A percentile compares a stretch with the other conserved stretches of the same genome.
phyloP scores from a whole-genome alignment of 2,329 filamentous ascomycete species.

The Xylaria sp. region DNA sequence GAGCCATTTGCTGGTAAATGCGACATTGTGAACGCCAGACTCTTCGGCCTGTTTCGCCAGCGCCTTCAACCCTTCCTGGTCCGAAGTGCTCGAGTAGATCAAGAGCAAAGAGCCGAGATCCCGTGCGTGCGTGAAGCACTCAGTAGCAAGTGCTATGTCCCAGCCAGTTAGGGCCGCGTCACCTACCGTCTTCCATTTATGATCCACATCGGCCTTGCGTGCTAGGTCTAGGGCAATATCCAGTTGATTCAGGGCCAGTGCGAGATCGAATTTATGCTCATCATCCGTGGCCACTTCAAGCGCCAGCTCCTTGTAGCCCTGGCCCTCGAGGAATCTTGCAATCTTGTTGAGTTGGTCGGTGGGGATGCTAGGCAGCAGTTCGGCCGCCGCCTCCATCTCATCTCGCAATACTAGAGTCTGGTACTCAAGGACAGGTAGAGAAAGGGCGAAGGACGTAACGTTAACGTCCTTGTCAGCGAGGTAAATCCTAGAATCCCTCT shows the following conservation, averaged over 20 bases:
- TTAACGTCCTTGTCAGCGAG: constrained; percentile 95
- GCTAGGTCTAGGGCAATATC: constrained; percentile 88
- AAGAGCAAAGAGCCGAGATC: constrained; percentile 91
- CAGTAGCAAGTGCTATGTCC: constrained; percentile 88
- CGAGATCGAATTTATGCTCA: constrained; percentile 96
- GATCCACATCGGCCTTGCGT: constrained; percentile 84
- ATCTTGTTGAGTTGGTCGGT: constrained; percentile 98
- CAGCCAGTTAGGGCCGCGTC: constrained; percentile 88
- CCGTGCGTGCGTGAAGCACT: constrained; percentile 92
- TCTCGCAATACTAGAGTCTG: constrained; percentile 94
- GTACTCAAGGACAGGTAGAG: constrained; percentile 93
- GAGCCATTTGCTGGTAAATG: constrained; percentile 91
- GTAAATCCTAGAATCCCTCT: constrained; percentile 94
- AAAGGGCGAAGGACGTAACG: constrained; percentile 89
- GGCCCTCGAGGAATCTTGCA: constrained; percentile 94
- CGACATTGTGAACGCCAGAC: constrained; percentile 87
- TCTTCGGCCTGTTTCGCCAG: constrained; percentile 80
- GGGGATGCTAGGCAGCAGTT: constrained; percentile 85
- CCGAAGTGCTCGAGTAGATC: constrained; percentile 85
- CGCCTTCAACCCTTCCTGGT: constrained; percentile 76
- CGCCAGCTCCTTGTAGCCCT: constrained; percentile 95
- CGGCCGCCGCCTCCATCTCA: constrained; percentile 90
- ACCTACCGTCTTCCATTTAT: constrained; percentile 98
- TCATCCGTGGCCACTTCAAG: constrained; percentile 93
- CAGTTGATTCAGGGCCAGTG: constrained; percentile 83